Conservation (phyloP, 1,284 basidiomycete genomes). For the Pholiota adiposa region DNA sequence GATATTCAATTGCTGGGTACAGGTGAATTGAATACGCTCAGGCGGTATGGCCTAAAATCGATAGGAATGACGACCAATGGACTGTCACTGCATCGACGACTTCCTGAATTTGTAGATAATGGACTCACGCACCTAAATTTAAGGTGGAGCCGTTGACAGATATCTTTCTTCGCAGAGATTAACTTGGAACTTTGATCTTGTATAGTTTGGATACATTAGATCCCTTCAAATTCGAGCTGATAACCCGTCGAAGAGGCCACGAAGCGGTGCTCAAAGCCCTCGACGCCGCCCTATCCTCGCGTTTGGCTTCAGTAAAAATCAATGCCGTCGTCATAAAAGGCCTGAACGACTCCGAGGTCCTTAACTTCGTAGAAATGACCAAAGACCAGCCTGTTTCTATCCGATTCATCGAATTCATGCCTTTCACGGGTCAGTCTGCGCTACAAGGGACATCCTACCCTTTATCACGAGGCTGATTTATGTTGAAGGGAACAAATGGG, state of each 20-base stretch:
- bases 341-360: constrained; percentile 79
- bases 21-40: constrained; percentile 64
- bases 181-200: not conserved
- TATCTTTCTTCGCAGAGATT: constrained; percentile 1
- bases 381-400: constrained; percentile 67
- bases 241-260: constrained; percentile 80
- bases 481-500: constrained; percentile 81
- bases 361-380: constrained; percentile 81
- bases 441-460: not conserved
- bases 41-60: constrained; percentile 65
- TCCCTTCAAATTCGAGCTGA: constrained; percentile 86
- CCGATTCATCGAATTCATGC: constrained; percentile 94
- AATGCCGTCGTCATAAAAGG: constrained; percentile 86
- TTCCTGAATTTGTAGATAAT: constrained; percentile 68
- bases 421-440: constrained; percentile 73
- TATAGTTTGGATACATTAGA: constrained; percentile 85
- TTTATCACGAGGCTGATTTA: not conserved
- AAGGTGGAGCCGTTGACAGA: constrained; percentile 46
- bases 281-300: constrained; percentile 59
- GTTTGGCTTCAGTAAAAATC: constrained; percentile 71
- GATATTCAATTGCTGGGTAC: not conserved
- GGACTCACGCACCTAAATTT: constrained; percentile 87
- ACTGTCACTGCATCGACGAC: constrained; percentile 71
- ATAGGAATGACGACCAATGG: constrained; percentile 91
- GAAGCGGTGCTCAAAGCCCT: constrained; percentile 75